These are phyloP conservation scores for Ceratonia siliqua DNA, from an alignment of 306 rosid genomes.

Conservation along the genomic window DNA sequence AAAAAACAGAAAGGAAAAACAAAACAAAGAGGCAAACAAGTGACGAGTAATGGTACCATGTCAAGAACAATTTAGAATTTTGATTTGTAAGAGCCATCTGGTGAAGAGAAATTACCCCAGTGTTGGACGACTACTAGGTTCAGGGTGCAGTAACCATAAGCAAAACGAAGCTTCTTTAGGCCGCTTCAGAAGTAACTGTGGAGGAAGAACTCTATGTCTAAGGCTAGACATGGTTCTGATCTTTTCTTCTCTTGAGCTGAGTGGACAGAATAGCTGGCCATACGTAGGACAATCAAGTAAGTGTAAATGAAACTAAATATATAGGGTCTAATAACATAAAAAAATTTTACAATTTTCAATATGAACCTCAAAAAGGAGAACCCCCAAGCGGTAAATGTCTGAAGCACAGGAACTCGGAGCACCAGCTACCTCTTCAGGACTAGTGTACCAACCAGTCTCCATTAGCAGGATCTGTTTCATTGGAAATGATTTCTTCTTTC, in stretches of 20 bases:
- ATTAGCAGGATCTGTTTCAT: constrained; percentile 77
- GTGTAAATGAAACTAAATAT: constrained; percentile 28
- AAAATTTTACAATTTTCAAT: constrained; percentile 14
- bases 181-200: constrained; percentile 86
- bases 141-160: constrained; percentile 90
- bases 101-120: constrained; percentile 56
- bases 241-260: constrained; percentile 81
- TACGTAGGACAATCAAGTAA: constrained; percentile 44
- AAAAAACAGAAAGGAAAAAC: not conserved
- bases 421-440: constrained; percentile 80
- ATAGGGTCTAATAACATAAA: constrained; percentile 2
- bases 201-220: constrained; percentile 95
- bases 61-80: constrained; percentile 19
- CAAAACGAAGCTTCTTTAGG: constrained; percentile 98
- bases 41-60: not conserved
- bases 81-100: constrained; percentile 18
- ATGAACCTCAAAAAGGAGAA: constrained; percentile 90
- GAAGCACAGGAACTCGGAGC: constrained; percentile 77
- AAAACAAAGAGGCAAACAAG: not conserved
- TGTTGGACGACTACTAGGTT: constrained; percentile 80
- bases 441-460: constrained; percentile 90
- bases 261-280: constrained; percentile 86
- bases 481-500: constrained; percentile 75
- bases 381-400: constrained; percentile 79
- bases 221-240: constrained; percentile 84